Base-by-base conservation (phyloP, 306 rosid species). In the Inga laurina region DNA sequence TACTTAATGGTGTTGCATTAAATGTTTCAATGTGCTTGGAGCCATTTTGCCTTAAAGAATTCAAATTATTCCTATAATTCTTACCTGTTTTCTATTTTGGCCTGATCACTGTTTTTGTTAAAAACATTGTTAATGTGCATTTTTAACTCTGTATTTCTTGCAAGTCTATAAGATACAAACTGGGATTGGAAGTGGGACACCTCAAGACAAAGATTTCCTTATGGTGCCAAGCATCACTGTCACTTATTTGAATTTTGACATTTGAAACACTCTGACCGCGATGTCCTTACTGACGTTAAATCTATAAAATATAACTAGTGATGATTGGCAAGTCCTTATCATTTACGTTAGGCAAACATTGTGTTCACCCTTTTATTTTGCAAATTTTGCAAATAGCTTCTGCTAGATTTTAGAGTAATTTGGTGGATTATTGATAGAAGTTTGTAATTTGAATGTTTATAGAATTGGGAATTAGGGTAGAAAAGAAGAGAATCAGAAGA, bases 331-430 rank as follows among this genome's bases (percentile, higher is more conserved):
- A 30, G 66, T 43, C 51, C 67, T 41, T 77, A 18, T 59, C 21
- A 69, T 67, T 46, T 59, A 18, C 2, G 3, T 62, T n/a, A 14
- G 69, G 70, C 27, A 34, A 54, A 69, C 27, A 14, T 64, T 37
- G 74, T 51, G 39, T 37, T 22, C 43, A 24, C 34, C 13, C 12
- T 62, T 64, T 64, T 27, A 30, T 30, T 49, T 51, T 77, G 72
- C 45, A 68, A 19, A n/a, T n/a, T n/a, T 51, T 77, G 72, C 45
- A 68, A 19, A 2, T 18, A 15, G 70, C 32, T 39, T 64, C 51
- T 49, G 44, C 51, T 41, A 48, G 69, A 46, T 78, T 72, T 61
- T 43, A 41, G 62, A 79, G 62, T 72, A 22, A 65, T 79, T 67
- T 54, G 21, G 69, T 66, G 71, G 32, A 79, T 79, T n/a, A n/a